phyloP scores from a whole-genome alignment of 192 early-diverging fungal species.

The Gigaspora rosea region DNA sequence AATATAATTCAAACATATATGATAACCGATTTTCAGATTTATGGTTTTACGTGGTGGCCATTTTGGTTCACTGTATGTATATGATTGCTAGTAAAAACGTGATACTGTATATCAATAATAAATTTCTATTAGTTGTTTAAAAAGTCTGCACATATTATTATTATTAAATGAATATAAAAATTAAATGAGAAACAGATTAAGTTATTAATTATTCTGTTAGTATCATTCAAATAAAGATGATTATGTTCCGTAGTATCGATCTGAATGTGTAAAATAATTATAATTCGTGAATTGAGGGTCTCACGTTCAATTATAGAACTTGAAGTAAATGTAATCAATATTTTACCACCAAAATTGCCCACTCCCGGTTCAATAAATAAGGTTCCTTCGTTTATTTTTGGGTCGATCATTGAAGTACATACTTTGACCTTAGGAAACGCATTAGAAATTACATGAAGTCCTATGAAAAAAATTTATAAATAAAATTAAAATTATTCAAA shows the following conservation, averaged over 20 bases:
- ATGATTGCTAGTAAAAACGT: too few species aligned
- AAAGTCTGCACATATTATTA: too few species aligned
- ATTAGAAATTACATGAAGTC: conserved; percentile 68
- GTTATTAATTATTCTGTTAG: too few species aligned
- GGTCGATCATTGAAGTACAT: conserved; percentile 81
- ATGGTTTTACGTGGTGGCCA: too few species aligned
- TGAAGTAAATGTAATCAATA: neutral
- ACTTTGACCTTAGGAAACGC: conserved; percentile 85
- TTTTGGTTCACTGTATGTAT: too few species aligned
- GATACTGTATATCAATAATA: too few species aligned
- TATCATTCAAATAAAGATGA: neutral
- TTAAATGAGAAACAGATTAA: too few species aligned
- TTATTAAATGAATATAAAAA: too few species aligned
- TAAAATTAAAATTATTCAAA: neutral
- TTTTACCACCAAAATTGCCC: conserved; percentile 79
- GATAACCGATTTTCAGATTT: too few species aligned
- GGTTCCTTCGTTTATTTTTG: conserved; percentile 61
- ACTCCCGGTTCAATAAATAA: conserved; percentile 80
- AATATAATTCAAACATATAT: too few species aligned
- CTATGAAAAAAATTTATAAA: neutral
- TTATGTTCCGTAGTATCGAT: conserved; percentile 64
- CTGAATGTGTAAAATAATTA: conserved; percentile 17
- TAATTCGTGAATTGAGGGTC: neutral
- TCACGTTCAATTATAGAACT: neutral
- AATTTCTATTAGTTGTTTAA: too few species aligned